Percentiles rank a stretch among this genome's conserved stretches.
Conservation (phyloP, 2,329 filamentous ascomycete genomes). For the Xylaria sp. region DNA sequence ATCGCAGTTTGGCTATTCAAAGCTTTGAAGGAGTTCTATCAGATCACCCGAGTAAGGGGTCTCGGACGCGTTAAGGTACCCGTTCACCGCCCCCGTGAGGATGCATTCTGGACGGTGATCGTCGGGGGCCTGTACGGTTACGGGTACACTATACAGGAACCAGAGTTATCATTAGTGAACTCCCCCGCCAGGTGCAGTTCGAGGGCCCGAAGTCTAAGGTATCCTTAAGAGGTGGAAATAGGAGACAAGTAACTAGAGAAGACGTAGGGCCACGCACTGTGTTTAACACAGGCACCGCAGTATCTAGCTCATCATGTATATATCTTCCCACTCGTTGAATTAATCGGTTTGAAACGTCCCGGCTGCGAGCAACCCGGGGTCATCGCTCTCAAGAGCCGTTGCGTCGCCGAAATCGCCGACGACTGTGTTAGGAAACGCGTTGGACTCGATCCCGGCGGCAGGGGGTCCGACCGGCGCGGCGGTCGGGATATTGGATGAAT, state of each 20-base stretch:
- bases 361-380: neutral
- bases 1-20: too few species aligned
- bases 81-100: neutral
- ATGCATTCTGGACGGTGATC: neutral
- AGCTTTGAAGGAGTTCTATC: too few species aligned
- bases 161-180: too few species aligned
- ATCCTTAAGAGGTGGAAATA: too few species aligned
- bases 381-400: neutral
- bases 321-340: neutral
- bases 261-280: too few species aligned
- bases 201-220: too few species aligned
- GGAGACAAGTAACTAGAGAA: too few species aligned
- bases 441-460: neutral
- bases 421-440: conserved; percentile 1
- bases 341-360: neutral
- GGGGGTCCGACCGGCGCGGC: neutral
- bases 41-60: too few species aligned
- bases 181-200: too few species aligned
- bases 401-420: neutral
- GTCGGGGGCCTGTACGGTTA: too few species aligned
- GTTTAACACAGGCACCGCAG: neutral
- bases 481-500: neutral
- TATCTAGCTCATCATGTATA: neutral
- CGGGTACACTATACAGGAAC: too few species aligned
- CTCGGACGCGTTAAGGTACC: neutral